Evolutionary conservation across 176 grass and related monocot species (phyloP).

Genomic region (Puccinellia tenuiflora): DNA sequence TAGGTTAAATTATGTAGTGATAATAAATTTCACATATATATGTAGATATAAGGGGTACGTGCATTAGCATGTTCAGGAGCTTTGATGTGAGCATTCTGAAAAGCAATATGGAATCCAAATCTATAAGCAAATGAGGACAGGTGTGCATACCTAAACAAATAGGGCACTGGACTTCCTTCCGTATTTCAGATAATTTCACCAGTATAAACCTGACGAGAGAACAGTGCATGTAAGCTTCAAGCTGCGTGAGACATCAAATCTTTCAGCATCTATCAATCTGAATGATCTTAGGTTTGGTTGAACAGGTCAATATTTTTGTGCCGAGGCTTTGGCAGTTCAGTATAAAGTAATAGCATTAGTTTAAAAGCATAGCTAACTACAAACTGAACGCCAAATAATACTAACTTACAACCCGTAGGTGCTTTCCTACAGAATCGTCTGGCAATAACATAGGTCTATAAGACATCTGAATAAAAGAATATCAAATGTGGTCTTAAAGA

Average conservation of each 20-base stretch:
- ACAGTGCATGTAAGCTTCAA: conserved; percentile 25
- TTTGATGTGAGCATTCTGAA: conserved; percentile 9
- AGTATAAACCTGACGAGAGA: conserved; percentile 47
- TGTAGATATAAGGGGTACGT: neutral
- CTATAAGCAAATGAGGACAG: neutral
- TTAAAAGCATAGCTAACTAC: neutral
- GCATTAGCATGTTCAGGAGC: neutral
- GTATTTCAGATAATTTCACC: conserved; percentile 58
- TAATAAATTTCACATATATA: neutral
- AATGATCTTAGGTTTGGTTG: neutral
- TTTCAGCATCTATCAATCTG: neutral
- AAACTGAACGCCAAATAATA: neutral
- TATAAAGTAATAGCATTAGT: neutral
- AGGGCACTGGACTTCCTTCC: conserved; percentile 67
- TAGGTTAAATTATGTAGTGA: conserved; percentile 5
- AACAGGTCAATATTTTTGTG: neutral
- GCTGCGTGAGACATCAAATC: conserved; percentile 10
- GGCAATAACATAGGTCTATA: neutral
- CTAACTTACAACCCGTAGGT: neutral
- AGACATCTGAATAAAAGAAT: neutral
- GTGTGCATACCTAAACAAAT: conserved; percentile 61
- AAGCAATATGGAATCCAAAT: neutral
- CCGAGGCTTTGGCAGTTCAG: neutral
- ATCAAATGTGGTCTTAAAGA: neutral
- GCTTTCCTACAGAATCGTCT: neutral